phyloP scores from a whole-genome alignment of 73 alveolate genomes.

The Paramecium biaurelia region DNA sequence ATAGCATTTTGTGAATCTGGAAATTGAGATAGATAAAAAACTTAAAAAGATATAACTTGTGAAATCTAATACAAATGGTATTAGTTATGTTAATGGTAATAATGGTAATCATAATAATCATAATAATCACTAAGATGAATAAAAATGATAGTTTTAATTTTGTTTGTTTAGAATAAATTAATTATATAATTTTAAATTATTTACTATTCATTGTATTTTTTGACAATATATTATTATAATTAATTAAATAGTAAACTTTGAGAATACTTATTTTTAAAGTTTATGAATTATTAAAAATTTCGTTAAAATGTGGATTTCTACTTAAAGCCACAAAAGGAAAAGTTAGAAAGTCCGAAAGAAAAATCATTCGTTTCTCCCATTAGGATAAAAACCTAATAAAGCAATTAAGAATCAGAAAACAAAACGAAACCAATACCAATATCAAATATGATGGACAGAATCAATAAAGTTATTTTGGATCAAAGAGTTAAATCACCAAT shows the following conservation, averaged over 20 bases:
- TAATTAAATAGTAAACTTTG: neutral
- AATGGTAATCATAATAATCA: neutral
- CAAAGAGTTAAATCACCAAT: neutral
- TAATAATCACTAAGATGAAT: neutral
- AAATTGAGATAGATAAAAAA: neutral
- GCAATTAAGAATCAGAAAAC: neutral
- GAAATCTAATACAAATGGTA: neutral
- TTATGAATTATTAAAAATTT: constrained; percentile 22
- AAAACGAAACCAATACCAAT: neutral
- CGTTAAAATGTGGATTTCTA: constrained; percentile 27
- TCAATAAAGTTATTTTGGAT: neutral
- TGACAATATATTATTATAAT: neutral
- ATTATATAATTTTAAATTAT: neutral
- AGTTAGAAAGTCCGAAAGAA: neutral
- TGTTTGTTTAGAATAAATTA: neutral
- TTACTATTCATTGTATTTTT: neutral
- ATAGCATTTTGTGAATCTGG: neutral
- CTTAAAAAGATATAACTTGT: neutral
- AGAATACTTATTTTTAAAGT: neutral
- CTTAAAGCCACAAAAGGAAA: neutral
- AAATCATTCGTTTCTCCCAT: neutral
- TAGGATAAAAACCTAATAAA: neutral
- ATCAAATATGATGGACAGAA: neutral
- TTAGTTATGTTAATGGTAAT: neutral
- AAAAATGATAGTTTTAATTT: neutral